Percentiles rank a stretch among this genome's conserved stretches.
These are phyloP conservation scores for Halophytophthora batemanensis DNA, from an alignment of 352 stramenopile species.

Conservation along the genomic window DNA sequence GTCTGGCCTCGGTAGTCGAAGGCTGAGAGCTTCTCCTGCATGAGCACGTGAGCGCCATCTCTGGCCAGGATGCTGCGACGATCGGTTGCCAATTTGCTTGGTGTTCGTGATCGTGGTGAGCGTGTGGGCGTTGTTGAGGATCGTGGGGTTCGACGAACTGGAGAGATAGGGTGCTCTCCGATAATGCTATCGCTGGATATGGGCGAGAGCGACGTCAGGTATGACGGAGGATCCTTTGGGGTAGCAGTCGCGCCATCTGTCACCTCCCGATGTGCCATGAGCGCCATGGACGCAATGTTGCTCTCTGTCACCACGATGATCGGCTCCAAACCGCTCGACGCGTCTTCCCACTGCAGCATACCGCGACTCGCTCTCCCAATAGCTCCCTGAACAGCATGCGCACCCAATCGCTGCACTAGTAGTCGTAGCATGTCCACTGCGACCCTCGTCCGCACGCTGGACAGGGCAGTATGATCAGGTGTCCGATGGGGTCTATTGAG, in stretches of 20 bases:
- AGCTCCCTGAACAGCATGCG: slow-evolving; percentile 21
- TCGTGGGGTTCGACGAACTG: slow-evolving; percentile 6
- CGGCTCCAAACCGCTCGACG: slow-evolving; percentile 10
- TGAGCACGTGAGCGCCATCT: slow-evolving; percentile 46
- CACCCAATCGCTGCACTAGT: slow-evolving; percentile 27
- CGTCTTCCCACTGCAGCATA: slow-evolving; percentile 20
- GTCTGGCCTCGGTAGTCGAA: slow-evolving; percentile 38
- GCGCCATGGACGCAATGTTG: slow-evolving; percentile 39
- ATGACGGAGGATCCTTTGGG: too few species aligned
- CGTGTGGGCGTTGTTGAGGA: slow-evolving; percentile 12
- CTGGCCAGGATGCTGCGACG: slow-evolving; percentile 47
- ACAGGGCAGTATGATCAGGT: slow-evolving; percentile 13
- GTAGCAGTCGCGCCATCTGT: neutral
- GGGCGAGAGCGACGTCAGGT: neutral
- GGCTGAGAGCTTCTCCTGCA: slow-evolving; percentile 43
- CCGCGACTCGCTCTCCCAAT: slow-evolving; percentile 20
- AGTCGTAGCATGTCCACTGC: slow-evolving; percentile 42
- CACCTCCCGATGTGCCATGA: slow-evolving; percentile 26
- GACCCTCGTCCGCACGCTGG: slow-evolving; percentile 31
- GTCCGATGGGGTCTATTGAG: slow-evolving; percentile 8
- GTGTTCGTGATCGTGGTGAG: slow-evolving; percentile 7
- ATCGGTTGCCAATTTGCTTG: slow-evolving; percentile 12
- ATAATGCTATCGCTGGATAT: neutral
- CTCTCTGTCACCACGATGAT: slow-evolving; percentile 26
- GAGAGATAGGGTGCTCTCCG: slow-evolving; percentile 4